Percentiles rank a stretch among this genome's conserved stretches.
Conservation (phyloP, 495 filamentous ascomycete species). For the Talaromyces ruber region DNA sequence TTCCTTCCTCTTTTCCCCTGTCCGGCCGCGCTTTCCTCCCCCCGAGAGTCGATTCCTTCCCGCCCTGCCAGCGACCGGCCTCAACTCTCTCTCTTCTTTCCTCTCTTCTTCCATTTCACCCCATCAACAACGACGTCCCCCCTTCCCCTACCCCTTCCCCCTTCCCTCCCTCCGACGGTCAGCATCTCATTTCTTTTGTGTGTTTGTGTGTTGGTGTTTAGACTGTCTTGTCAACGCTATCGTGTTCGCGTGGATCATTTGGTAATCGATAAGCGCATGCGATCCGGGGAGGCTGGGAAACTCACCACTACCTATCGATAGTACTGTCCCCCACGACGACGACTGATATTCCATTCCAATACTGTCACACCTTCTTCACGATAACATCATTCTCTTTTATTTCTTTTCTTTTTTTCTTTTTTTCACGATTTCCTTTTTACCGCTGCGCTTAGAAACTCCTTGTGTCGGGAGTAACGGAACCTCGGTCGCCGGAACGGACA, state of each 20-base stretch:
- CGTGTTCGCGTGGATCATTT: slow-evolving; percentile 4
- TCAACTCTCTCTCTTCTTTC: slow-evolving; percentile 8
- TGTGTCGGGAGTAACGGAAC: slow-evolving; percentile 3
- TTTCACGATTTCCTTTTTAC: not conserved
- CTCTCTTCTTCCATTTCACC: slow-evolving; percentile 9
- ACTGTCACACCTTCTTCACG: slow-evolving; percentile 16
- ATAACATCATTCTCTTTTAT: slow-evolving; percentile 11
- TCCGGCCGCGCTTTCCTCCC: slow-evolving; percentile 1
- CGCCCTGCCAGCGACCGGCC: not conserved
- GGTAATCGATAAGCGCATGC: slow-evolving; percentile 8
- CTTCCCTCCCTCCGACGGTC: slow-evolving; percentile 6
- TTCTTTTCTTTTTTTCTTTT: slow-evolving; percentile 6
- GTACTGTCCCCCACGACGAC: not conserved
- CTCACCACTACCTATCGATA: not conserved
- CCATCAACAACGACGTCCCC: slow-evolving; percentile 6
- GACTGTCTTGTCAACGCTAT: not conserved
- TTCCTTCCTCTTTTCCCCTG: slow-evolving; percentile 11
- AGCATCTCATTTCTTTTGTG: slow-evolving; percentile 9
- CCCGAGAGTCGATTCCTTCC: not conserved
- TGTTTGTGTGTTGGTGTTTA: not conserved
- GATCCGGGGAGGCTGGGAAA: slow-evolving; percentile 6
- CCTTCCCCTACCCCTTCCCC: not conserved
- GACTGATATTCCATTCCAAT: slow-evolving; percentile 10
- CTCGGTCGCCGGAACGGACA: not conserved
- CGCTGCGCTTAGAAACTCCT: not conserved